Base-by-base conservation (phyloP, 257 asterid species). In the Mentha longifolia region DNA sequence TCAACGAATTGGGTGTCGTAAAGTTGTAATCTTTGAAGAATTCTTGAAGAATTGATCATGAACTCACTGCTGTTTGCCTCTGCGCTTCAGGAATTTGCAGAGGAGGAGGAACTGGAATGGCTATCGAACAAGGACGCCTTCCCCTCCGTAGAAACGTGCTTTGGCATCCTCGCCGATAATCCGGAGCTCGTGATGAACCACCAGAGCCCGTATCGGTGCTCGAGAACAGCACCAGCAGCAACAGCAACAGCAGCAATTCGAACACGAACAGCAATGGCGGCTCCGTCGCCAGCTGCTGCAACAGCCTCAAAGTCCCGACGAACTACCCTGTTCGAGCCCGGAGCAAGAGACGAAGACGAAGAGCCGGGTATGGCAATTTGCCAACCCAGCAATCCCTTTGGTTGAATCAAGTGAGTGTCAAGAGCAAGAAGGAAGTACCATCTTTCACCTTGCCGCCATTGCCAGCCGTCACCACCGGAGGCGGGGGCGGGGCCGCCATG, bases 61-160 rank as follows among this genome's bases (percentile, higher is more conserved):
- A 15, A 2, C 17, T 39, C 61, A 46, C 47, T 52, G 49, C 16
- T 11, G 0, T 37, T 45, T 7, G 60, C 7, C n/a, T 6, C 33
- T 42, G 15, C 61, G 20, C 76, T 56, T 11, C 79, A 85, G 89
- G 89, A 77, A 42, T 35, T 74, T 9, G 80, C 59, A 3, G 89
- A 86, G 74, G 91, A 86, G 75, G 91, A 86, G 77, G 98, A 90
- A n/a, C 77, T 92, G 43, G 97, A 90, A 63, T 90, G 98, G 98
- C 67, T 92, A 30, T 89, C 90, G 22, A 87, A 92, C 85, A 90
- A 90, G 82, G 97, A 90, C 8, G 88, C 98, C 0, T 92, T 92
- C 74, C 98, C 98, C 0, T 70, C 86, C 0, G 87, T 92, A 25
- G 98, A 92, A 77, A 85, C 92, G 0, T 89, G 89, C 79, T 83